Evolutionary conservation across 306 rosid genomes (phyloP).

Genomic region (Herpetospermum pedunculosum): DNA sequence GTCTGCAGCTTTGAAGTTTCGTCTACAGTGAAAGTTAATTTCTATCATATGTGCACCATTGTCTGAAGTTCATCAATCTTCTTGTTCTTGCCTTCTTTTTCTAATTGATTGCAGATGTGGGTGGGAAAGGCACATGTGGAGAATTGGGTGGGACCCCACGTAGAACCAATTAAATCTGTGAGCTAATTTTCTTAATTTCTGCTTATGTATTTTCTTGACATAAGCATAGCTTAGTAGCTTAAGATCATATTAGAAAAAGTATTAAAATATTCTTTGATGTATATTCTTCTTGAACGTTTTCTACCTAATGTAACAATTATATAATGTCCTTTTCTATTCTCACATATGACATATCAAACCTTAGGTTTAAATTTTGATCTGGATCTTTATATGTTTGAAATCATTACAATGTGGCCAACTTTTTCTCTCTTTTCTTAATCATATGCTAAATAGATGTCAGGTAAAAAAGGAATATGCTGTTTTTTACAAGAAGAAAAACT

Average conservation of each 20-base stretch:
- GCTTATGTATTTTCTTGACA: not conserved
- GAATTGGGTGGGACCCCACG: not conserved
- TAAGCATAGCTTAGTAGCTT: not conserved
- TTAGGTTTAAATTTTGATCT: not conserved
- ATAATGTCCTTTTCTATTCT: not conserved
- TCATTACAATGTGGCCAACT: not conserved
- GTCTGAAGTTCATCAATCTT: not conserved
- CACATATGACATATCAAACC: not conserved
- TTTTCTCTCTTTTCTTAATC: not conserved
- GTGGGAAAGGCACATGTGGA: not conserved
- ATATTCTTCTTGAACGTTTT: not conserved
- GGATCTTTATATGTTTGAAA: not conserved
- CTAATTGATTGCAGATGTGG: not conserved
- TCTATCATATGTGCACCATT: not conserved
- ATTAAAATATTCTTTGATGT: not conserved
- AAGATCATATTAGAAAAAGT: not conserved
- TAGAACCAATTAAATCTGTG: constrained; percentile 11
- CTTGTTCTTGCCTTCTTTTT: not conserved
- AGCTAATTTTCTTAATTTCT: constrained; percentile 1
- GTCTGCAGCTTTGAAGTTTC: not conserved
- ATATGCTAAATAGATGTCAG: not conserved
- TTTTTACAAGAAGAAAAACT: not conserved
- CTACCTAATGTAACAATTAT: not conserved
- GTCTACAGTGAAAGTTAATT: not conserved
- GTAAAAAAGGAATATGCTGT: not conserved